phyloP scores from a whole-genome alignment of 306 rosid species.

The Inga oerstediana region DNA sequence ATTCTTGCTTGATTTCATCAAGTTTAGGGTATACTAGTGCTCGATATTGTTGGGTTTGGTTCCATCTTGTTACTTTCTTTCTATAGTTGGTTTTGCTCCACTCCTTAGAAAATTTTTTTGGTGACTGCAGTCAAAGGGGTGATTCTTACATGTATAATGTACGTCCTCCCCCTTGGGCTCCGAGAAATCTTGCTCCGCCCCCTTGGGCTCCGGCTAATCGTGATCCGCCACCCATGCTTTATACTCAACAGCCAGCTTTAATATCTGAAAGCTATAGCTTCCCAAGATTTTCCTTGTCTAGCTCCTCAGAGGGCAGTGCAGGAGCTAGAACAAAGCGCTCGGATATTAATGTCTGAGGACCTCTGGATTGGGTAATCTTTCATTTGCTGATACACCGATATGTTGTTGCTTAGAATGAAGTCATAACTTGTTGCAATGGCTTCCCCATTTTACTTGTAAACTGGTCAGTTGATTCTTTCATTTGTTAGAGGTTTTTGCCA shows the following conservation, averaged over 20 bases:
- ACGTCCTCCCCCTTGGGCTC: conserved; percentile 70
- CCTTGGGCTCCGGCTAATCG: conserved; percentile 70
- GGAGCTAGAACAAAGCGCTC: conserved; percentile 61
- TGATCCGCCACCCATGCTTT: conserved; percentile 64
- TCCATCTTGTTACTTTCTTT: neutral
- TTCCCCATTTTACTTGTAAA: neutral
- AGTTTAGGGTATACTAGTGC: neutral
- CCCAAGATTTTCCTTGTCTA: conserved; percentile 51
- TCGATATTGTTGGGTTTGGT: conserved; percentile 6
- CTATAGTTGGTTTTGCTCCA: neutral
- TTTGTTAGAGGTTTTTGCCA: conserved; percentile 12
- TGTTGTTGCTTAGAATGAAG: conserved; percentile 4
- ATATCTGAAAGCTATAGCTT: conserved; percentile 61
- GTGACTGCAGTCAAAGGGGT: conserved; percentile 40
- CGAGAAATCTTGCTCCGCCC: conserved; percentile 62
- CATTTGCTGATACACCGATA: neutral
- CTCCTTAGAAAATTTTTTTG: neutral
- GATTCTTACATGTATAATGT: conserved; percentile 57
- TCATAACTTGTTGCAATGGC: neutral
- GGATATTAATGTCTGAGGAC: conserved; percentile 53
- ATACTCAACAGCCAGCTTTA: conserved; percentile 69
- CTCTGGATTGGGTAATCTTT: neutral
- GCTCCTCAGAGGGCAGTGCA: conserved; percentile 47
- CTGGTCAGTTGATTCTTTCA: conserved; percentile 15
- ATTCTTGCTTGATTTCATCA: conserved; percentile 31